Percentiles rank a stretch among this genome's conserved stretches.
phyloP scores from a whole-genome alignment of 352 stramenopile genomes.

The Plasmopara halstedii region DNA sequence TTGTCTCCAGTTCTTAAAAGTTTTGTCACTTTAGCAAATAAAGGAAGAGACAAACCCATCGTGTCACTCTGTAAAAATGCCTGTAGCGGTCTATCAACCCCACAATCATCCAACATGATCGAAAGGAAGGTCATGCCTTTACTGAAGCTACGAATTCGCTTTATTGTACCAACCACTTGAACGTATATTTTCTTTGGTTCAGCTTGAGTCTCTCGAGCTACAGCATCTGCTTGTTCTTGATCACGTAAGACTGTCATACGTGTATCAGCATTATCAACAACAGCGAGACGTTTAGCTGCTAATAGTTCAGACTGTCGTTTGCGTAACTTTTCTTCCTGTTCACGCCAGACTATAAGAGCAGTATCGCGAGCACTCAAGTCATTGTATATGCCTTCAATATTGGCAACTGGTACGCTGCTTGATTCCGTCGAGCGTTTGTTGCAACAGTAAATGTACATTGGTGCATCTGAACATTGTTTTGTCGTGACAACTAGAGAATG shows the following conservation, averaged over 20 bases:
- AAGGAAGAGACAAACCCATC: conserved; percentile 17
- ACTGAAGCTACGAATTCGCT: conserved; percentile 31
- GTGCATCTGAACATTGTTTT: conserved; percentile 12
- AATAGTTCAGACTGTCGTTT: conserved; percentile 6
- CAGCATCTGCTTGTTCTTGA: conserved; percentile 12
- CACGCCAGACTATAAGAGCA: conserved; percentile 11
- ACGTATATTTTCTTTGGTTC: conserved; percentile 18
- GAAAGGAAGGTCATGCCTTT: conserved; percentile 48
- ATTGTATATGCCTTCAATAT: background rate
- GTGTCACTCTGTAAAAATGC: conserved; percentile 34
- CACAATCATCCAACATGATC: conserved; percentile 12
- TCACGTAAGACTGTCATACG: conserved; percentile 8
- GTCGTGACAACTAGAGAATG: conserved; percentile 17
- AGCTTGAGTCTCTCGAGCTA: background rate
- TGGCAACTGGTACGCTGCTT: conserved; percentile 2
- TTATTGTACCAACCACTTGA: conserved; percentile 29
- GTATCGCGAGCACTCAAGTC: conserved; percentile 3
- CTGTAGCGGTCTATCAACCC: conserved; percentile 21
- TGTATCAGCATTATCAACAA: conserved; percentile 11
- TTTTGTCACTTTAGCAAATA: conserved; percentile 22
- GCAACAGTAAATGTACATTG: conserved; percentile 36
- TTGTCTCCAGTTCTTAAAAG: conserved; percentile 35
- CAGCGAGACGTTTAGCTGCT: background rate
- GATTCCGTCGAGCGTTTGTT: conserved; percentile 5
- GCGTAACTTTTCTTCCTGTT: conserved; percentile 12